Conservation (phyloP, 108 stramenopile species). For the Seminavis robusta region DNA sequence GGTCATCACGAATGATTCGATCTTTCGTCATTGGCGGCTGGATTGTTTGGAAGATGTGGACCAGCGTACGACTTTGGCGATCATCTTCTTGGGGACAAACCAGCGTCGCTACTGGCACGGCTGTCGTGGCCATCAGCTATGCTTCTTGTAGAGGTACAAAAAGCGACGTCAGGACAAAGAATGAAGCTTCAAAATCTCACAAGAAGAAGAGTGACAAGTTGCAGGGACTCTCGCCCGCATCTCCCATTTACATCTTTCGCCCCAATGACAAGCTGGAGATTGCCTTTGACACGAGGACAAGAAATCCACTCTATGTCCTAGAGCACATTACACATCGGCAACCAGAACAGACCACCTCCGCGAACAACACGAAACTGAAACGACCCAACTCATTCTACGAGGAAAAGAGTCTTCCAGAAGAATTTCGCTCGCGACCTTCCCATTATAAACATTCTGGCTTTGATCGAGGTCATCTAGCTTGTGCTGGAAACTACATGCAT, state of each 20-base stretch:
- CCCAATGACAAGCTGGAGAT: slow-evolving; percentile 72
- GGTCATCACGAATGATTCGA: no score
- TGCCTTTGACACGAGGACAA: slow-evolving; percentile 67
- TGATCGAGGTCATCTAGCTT: slow-evolving; percentile 84
- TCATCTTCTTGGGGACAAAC: no score
- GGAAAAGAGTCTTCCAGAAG: slow-evolving; percentile 40
- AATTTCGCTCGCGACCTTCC: slow-evolving; percentile 52
- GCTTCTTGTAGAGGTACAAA: no score
- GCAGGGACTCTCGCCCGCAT: slow-evolving; percentile 22
- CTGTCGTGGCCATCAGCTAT: no score
- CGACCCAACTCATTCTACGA: slow-evolving; percentile 51
- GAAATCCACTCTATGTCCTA: slow-evolving; percentile 73
- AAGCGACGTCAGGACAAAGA: no score
- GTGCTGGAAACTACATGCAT: slow-evolving; percentile 60
- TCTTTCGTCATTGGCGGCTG: no score
- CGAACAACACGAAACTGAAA: slow-evolving; percentile 22
- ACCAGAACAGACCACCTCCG: slow-evolving; percentile 3
- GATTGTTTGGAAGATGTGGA: no score
- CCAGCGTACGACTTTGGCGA: no score
- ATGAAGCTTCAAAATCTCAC: no score
- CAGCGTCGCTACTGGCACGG: no score
- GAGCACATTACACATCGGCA: slow-evolving; percentile 25
- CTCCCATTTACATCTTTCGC: slow-evolving; percentile 52
- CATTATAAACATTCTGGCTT: slow-evolving; percentile 71
- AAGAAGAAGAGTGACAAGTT: no score